phyloP scores from a whole-genome alignment of 2,329 filamentous ascomycete genomes.

The Fusarium sp. region DNA sequence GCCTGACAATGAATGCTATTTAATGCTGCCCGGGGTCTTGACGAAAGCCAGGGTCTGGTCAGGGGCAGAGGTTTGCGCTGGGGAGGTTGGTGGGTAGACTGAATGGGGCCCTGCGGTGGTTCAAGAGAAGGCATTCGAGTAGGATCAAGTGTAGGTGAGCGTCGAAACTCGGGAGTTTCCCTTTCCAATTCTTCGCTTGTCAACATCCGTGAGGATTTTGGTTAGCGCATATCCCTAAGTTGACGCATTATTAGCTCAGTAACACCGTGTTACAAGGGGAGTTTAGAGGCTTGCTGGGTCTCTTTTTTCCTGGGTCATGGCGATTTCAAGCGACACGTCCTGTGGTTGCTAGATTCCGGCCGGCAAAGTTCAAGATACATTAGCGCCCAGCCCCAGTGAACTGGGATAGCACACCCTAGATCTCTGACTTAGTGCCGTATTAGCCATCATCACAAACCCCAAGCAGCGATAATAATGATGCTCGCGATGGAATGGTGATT shows the following conservation, averaged over 20 bases:
- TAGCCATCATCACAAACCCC: conserved; percentile 24
- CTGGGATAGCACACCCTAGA: conserved; percentile 25
- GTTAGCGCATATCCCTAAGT: conserved; percentile 6
- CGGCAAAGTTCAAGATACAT: conserved; percentile 39
- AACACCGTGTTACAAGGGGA: conserved; percentile 11
- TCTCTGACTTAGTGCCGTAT: conserved; percentile 1
- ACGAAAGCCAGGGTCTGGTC: neutral
- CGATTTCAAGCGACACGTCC: conserved; percentile 20
- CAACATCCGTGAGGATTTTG: conserved; percentile 22
- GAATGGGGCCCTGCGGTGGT: conserved; percentile 29
- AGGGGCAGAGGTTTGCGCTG: neutral
- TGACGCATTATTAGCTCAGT: conserved; percentile 19
- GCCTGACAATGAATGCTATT: conserved; percentile 5
- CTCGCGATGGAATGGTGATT: neutral
- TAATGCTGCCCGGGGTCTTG: conserved; percentile 2
- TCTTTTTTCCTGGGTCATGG: conserved; percentile 10
- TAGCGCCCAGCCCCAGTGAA: conserved; percentile 17
- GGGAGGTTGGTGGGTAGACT: conserved; percentile 27
- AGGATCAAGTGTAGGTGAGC: conserved; percentile 32
- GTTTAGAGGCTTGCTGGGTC: conserved; percentile 10
- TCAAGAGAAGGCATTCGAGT: conserved; percentile 39
- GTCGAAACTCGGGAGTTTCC: conserved; percentile 13
- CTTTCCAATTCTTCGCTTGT: conserved; percentile 10
- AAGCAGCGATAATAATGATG: neutral
- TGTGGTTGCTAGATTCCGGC: conserved; percentile 34